A percentile compares a stretch with the other conserved stretches of the same genome.
phyloP scores from a whole-genome alignment of 768 basidiomycete genomes.

The Cystofilobasidium ferigula region DNA sequence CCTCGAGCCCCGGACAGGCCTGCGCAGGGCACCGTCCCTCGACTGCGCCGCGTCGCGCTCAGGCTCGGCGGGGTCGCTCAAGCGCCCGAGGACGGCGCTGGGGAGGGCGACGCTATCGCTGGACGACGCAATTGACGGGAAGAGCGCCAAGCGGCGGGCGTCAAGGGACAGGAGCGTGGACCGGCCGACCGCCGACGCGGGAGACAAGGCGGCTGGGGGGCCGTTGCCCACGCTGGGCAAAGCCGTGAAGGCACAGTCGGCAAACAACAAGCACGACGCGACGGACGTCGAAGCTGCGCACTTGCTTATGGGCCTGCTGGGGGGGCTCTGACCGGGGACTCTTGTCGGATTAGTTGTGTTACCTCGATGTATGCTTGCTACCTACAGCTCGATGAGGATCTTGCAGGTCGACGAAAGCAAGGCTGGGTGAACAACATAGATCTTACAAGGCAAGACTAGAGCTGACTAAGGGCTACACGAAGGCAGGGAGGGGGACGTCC shows the following conservation, averaged over 20 bases:
- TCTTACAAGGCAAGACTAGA: no score
- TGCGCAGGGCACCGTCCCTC: slow-evolving; percentile 12
- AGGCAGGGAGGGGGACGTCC: background rate
- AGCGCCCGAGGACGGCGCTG: background rate
- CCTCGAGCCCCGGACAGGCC: background rate
- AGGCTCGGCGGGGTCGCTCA: background rate
- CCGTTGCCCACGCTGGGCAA: no score
- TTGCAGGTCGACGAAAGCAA: no score
- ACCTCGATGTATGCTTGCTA: no score
- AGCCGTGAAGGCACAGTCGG: background rate
- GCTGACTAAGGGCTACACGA: background rate
- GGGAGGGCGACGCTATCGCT: background rate
- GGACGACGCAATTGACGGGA: background rate
- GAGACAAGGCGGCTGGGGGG: no score
- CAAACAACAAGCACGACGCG: background rate
- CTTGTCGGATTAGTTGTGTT: no score
- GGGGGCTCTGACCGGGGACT: background rate
- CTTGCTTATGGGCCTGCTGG: slow-evolving; percentile 3
- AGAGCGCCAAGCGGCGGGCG: background rate
- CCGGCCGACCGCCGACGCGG: background rate
- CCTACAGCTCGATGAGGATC: no score
- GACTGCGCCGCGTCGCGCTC: slow-evolving; percentile 14
- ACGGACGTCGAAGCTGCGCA: slow-evolving; percentile 3
- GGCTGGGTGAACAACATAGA: no score
- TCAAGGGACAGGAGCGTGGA: background rate